A percentile compares a stretch with the other conserved stretches of the same genome.
Conservation (phyloP, 352 stramenopile genomes). For the Pythium coloratum region DNA sequence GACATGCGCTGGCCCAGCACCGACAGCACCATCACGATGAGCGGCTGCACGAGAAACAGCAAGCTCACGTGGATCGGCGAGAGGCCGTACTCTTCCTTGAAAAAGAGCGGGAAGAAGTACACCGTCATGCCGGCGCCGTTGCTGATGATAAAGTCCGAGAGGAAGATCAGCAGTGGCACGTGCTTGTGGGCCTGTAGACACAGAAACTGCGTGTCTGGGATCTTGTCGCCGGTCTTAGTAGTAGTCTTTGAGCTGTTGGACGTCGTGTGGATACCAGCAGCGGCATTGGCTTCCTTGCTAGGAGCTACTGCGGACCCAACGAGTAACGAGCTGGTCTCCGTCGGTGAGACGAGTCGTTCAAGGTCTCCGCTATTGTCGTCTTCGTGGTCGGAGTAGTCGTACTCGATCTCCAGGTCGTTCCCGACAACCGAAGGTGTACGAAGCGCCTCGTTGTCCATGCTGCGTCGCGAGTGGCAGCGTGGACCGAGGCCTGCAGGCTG, state of each 20-base stretch:
- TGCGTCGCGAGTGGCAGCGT: conserved; percentile 23
- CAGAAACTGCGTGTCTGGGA: conserved; percentile 38
- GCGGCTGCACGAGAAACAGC: conserved; percentile 67
- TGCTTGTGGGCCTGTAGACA: conserved; percentile 56
- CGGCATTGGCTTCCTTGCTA: conserved; percentile 9
- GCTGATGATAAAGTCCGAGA: conserved; percentile 84
- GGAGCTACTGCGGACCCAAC: neutral
- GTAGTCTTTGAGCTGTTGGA: neutral
- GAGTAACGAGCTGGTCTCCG: conserved; percentile 21
- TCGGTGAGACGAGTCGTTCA: neutral
- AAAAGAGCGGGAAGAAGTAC: conserved; percentile 89
- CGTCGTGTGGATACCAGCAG: conserved; percentile 3
- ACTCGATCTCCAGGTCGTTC: conserved; percentile 52
- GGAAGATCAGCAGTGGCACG: conserved; percentile 72
- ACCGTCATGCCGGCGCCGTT: conserved; percentile 85
- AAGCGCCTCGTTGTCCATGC: conserved; percentile 25
- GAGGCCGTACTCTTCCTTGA: conserved; percentile 79
- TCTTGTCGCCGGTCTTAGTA: neutral
- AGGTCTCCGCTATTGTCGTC: conserved; percentile 4
- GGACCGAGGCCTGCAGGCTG: neutral
- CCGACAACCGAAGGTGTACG: conserved; percentile 56
- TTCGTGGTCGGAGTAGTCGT: conserved; percentile 32
- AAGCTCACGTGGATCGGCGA: conserved; percentile 74
- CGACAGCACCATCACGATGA: conserved; percentile 70
- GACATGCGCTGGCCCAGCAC: conserved; percentile 54